Base-by-base conservation (phyloP, 306 rosid genomes). In the Medicago lupulina region DNA sequence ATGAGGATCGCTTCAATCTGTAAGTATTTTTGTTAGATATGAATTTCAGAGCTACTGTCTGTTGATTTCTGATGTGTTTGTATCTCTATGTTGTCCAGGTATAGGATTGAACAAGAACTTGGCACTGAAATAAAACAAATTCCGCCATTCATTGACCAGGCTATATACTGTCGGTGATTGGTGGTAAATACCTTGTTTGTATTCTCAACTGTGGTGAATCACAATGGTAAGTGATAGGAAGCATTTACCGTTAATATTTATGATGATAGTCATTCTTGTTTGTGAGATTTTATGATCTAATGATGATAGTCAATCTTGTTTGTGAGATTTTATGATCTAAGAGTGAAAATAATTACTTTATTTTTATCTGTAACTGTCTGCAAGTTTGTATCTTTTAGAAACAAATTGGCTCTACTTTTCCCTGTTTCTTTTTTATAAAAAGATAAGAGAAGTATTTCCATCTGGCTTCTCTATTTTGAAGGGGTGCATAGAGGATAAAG, bases 1-100 rank as follows among this genome's bases (percentile, higher is more conserved):
- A 96, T 71, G 99, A 96, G 87, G 99, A 96, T 68, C 97, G 99
- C 70, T 96, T 96, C 83, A 95, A 96, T 84, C 85, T 96, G 97
- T 96, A 89, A 66, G 96, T 84, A 63, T 73, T 28, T 28, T 14
- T 38, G 31, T 16, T 41, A 41, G 47, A 71, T 36, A 7, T 59
- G 75, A 59, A 44, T 79, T 80, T 38, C 13, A 74, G 4, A 69
- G 64, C 19, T 44, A 70, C 38, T 40, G 17, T 18, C 14, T 34
- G 66, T 6, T 49, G 31, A 61, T 74, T 73, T 69, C 64, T 65
- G 60, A 75, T 47, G 18, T 54, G 7, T 39, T 77, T 55, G 59
- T 23, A 15, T 65, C 14, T 61, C 9, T 19, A 3, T 61, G 19
- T 79, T 79, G 47, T 82, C 34, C 89, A 93, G 96, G 86, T 89